phyloP scores from a whole-genome alignment of 768 basidiomycete genomes.

The Collybia sp. region DNA sequence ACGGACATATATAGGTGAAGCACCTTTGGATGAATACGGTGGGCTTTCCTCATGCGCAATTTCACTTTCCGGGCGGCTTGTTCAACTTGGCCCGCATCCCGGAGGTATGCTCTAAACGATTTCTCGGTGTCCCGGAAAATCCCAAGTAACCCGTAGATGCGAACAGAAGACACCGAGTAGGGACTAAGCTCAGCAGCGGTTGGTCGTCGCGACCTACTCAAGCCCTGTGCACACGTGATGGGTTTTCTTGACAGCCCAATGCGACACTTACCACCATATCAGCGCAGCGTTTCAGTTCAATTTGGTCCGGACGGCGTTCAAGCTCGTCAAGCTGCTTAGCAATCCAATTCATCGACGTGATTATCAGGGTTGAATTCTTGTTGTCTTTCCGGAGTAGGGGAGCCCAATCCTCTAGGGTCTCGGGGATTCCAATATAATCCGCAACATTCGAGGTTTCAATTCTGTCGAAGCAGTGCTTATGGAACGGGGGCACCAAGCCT shows the following conservation, averaged over 20 bases:
- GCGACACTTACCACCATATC: slow-evolving; percentile 11
- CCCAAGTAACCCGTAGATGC: slow-evolving; percentile 9
- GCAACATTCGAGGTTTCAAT: slow-evolving; percentile 23
- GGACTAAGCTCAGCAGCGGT: too few relatives aligned
- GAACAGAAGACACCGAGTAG: not conserved
- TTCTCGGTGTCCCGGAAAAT: slow-evolving; percentile 19
- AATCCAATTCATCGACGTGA: slow-evolving; percentile 25
- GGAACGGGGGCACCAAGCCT: slow-evolving; percentile 17
- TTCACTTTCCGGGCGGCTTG: slow-evolving; percentile 11
- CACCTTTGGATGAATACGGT: slow-evolving; percentile 24
- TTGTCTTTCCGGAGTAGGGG: slow-evolving; percentile 22
- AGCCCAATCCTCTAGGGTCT: slow-evolving; percentile 23
- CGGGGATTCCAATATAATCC: slow-evolving; percentile 15
- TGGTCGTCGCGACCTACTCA: not conserved
- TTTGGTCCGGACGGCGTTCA: slow-evolving; percentile 1
- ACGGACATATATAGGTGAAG: not conserved
- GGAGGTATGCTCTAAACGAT: slow-evolving; percentile 19
- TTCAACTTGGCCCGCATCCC: slow-evolving; percentile 10
- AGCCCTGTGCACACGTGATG: not conserved
- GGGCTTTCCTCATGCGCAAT: slow-evolving; percentile 14
- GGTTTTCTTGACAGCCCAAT: not conserved
- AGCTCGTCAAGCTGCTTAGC: slow-evolving; percentile 2
- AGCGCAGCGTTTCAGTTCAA: slow-evolving; percentile 8
- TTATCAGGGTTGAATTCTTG: slow-evolving; percentile 17
- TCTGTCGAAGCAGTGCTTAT: slow-evolving; percentile 21